Conservation (phyloP, 2,329 filamentous ascomycete genomes). For the Sporothrix brasiliensis region DNA sequence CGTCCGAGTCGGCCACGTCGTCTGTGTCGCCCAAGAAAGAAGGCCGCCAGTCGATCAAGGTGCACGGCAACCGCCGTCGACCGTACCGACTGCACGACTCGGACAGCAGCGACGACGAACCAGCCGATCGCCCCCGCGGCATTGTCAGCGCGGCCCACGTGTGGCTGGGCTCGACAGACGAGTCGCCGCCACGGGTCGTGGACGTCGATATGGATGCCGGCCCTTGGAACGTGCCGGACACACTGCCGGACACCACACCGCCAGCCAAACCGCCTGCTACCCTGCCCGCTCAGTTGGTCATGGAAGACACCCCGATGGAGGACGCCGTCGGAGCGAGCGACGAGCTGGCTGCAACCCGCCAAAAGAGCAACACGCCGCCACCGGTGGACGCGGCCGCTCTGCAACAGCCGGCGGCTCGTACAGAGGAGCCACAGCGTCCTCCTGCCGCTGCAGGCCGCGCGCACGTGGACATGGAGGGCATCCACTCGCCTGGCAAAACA, state of each 20-base stretch:
- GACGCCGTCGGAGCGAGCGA: neutral
- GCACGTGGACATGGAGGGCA: neutral
- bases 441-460: neutral
- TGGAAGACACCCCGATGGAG: neutral
- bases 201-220: neutral
- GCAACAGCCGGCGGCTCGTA: neutral
- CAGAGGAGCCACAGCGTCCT: neutral
- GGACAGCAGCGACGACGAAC: neutral
- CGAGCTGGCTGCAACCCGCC: neutral
- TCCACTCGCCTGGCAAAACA: neutral
- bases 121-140: neutral
- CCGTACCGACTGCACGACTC: constrained; percentile 4
- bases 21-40: neutral
- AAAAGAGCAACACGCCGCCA: neutral
- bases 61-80: constrained; percentile 17
- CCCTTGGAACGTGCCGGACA: neutral
- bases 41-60: neutral
- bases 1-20: neutral
- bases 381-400: neutral
- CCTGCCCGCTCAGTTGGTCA: neutral
- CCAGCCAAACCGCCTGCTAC: too few species aligned
- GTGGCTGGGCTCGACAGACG: neutral
- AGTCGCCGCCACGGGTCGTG: neutral
- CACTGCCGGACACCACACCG: too few species aligned
- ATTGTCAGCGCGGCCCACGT: neutral